Percentiles rank a stretch among this genome's conserved stretches.
Conservation (phyloP, 768 basidiomycete genomes). For the Peribolospora baueri region DNA sequence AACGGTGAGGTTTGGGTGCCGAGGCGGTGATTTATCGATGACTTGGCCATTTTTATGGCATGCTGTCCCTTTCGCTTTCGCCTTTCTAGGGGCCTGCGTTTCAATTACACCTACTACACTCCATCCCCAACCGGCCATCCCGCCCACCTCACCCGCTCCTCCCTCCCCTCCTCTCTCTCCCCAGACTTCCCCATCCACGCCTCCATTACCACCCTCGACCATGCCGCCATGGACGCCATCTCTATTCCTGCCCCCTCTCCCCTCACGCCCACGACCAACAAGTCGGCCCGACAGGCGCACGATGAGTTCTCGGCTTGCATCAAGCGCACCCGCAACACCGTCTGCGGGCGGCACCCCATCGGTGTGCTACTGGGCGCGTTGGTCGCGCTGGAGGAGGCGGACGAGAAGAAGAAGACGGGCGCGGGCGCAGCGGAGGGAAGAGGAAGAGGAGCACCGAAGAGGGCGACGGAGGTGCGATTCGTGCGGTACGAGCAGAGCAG, state of each 20-base stretch:
- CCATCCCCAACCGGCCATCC: slow-evolving; percentile 23
- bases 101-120: slow-evolving; percentile 64
- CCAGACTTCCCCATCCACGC: slow-evolving; percentile 39
- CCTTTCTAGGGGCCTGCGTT: slow-evolving; percentile 48
- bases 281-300: slow-evolving; percentile 31
- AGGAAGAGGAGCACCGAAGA: slow-evolving; percentile 11
- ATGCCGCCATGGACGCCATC: slow-evolving; percentile 44
- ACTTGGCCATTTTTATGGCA: too few species aligned
- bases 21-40: slow-evolving; percentile 8
- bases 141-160: slow-evolving; percentile 21
- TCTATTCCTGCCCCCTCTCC: slow-evolving; percentile 12
- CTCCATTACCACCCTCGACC: slow-evolving; percentile 63
- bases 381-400: slow-evolving; percentile 28
- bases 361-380: slow-evolving; percentile 69
- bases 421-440: slow-evolving; percentile 5
- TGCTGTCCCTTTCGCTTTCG: slow-evolving; percentile 7
- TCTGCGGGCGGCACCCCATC: slow-evolving; percentile 90
- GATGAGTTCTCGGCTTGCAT: slow-evolving; percentile 41
- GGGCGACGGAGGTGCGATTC: slow-evolving; percentile 33
- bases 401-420: not conserved
- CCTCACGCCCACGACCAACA: slow-evolving; percentile 11
- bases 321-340: slow-evolving; percentile 61
- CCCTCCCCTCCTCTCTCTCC: slow-evolving; percentile 17
- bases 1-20: not conserved
- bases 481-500: slow-evolving; percentile 87